These are phyloP conservation scores for Acorus gramineus DNA, from an alignment of 106 monocot species.

Conservation along the genomic window DNA sequence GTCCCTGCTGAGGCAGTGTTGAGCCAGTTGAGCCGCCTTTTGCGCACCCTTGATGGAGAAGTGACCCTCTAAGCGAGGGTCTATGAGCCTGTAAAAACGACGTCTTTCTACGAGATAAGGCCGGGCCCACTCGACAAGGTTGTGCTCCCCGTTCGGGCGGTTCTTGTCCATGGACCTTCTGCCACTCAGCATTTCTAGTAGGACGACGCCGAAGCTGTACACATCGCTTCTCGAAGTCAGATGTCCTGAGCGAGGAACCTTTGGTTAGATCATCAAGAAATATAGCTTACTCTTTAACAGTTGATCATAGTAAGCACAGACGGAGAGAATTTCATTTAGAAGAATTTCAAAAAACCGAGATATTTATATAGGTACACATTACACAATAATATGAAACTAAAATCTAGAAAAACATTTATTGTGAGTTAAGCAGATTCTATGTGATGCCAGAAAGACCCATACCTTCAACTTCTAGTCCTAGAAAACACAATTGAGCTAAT, in stretches of 20 bases:
- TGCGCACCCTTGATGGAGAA: constrained; percentile 84
- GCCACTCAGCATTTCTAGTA: constrained; percentile 86
- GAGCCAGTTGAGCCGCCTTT: constrained; percentile 62
- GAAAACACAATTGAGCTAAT: no score
- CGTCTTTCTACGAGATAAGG: constrained; percentile 64
- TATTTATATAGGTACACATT: no score
- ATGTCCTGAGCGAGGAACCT: constrained; percentile 43
- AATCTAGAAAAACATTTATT: no score
- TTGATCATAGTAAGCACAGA: no score
- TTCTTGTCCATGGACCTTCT: constrained; percentile 87
- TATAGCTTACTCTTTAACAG: no score
- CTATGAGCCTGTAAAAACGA: constrained; percentile 58
- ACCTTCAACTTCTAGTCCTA: no score
- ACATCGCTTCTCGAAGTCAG: constrained; percentile 86
- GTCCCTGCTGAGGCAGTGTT: constrained; percentile 68
- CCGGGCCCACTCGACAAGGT: constrained; percentile 83
- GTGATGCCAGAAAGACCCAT: no score
- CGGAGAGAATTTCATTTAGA: no score
- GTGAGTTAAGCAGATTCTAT: no score
- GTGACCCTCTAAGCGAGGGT: constrained; percentile 68
- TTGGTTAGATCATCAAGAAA: not conserved
- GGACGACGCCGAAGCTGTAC: constrained; percentile 89
- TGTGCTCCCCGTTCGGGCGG: constrained; percentile 79
- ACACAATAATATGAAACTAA: no score
- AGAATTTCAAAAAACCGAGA: no score